A percentile compares a stretch with the other conserved stretches of the same genome.
Conservation (phyloP, 2,329 filamentous ascomycete species). For the Fusarium sp. region DNA sequence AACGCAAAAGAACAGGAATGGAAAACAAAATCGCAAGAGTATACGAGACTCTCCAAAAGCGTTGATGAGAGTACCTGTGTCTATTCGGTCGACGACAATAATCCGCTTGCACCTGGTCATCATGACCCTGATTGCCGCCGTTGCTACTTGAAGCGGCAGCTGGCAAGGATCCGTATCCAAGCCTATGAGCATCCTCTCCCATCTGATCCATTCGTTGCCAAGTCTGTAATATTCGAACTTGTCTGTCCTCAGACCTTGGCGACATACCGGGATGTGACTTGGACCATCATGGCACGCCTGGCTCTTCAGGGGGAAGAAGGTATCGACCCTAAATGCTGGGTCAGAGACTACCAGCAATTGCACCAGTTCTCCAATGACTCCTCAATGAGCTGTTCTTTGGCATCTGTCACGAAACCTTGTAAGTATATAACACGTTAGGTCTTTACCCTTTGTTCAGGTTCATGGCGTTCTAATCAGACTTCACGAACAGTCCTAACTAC, state of each 20-base stretch:
- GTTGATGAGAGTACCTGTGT: slow-evolving; percentile 51
- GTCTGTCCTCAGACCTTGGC: slow-evolving; percentile 52
- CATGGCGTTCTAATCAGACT: neutral
- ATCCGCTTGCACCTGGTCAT: slow-evolving; percentile 24
- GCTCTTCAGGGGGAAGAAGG: slow-evolving; percentile 43
- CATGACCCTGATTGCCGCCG: slow-evolving; percentile 51
- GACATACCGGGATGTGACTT: slow-evolving; percentile 58
- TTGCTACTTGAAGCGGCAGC: slow-evolving; percentile 51
- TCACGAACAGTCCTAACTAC: slow-evolving; percentile 43
- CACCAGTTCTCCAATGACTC: slow-evolving; percentile 25
- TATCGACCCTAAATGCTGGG: slow-evolving; percentile 41
- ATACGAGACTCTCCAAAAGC: slow-evolving; percentile 49
- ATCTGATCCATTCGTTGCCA: slow-evolving; percentile 44
- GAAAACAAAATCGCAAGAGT: slow-evolving; percentile 47
- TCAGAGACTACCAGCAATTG: slow-evolving; percentile 44
- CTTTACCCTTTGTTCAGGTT: neutral
- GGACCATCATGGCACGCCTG: slow-evolving; percentile 52
- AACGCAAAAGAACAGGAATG: slow-evolving; percentile 52
- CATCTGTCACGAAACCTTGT: slow-evolving; percentile 50
- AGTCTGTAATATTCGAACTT: slow-evolving; percentile 58
- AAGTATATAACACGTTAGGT: slow-evolving; percentile 20
- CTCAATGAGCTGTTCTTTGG: slow-evolving; percentile 43
- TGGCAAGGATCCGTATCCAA: slow-evolving; percentile 52
- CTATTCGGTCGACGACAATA: slow-evolving; percentile 44
- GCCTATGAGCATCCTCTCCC: slow-evolving; percentile 59